Evolutionary conservation across 2,329 filamentous ascomycete species (phyloP), one percentile per base, ranked within the genome.

Genomic region (Cladosporium sp.): DNA sequence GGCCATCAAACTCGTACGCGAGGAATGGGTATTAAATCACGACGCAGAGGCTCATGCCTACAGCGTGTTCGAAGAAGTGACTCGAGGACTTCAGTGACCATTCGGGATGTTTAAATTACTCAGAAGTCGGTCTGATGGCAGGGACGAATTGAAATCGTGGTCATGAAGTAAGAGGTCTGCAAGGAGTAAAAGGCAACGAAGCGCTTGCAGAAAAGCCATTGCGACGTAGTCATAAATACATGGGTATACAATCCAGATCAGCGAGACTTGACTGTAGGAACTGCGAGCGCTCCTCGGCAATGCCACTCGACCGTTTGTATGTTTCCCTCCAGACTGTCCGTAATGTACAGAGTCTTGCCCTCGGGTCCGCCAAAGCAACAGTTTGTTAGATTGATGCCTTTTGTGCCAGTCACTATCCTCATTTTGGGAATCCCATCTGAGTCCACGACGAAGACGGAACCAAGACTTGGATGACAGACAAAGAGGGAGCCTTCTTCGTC

Each of bases 41-140:
- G 78, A 82, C 62, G 74, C 77, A 24, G 78, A 81, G 67, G 70
- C 66, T 34, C 73, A 79, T 60, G 76, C 77, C 0, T 75, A 78
- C 60, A 69, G 73, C 37, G 68, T 71, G 34, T 77, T 39, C 17
- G 36, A 39, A 32, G 28, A 32, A 9, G 28, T 32, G 12, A 10
- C 28, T 32, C 8, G 8, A 9, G 9, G 8, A 10, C 28, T 32
- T 4, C 8, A 32, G 8, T 32, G 28, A 28, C n/a, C n/a, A n/a
- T n/a, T n/a, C n/a, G n/a, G n/a, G n/a, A n/a, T n/a, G n/a, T n/a
- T 28, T 28, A 28, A 9, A 28, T 28, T 28, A 28, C 25, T n/a
- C n/a, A n/a, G n/a, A n/a, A n/a, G n/a, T n/a, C n/a, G n/a, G n/a
- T n/a, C n/a, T n/a, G n/a, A n/a, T n/a, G n/a, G n/a, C n/a, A n/a